These are phyloP conservation scores for Leccinum imitatum DNA, from an alignment of 768 basidiomycete genomes.

Conservation along the genomic window DNA sequence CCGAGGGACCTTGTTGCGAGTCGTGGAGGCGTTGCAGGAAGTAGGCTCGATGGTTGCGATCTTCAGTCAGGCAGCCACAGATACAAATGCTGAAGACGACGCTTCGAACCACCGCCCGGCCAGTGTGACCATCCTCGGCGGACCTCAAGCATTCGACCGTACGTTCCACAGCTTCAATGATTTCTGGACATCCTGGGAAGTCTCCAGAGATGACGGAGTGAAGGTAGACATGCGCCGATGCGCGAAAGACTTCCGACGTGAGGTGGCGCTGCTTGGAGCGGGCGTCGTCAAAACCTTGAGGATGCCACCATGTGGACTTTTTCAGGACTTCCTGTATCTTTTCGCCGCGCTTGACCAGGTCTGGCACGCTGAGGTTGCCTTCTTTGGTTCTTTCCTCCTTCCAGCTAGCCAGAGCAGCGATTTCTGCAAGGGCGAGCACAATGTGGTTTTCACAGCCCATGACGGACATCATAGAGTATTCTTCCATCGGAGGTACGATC, in stretches of 20 bases:
- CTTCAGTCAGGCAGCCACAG: conserved; percentile 66
- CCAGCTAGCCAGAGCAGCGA: conserved; percentile 63
- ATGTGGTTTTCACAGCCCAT: conserved; percentile 86
- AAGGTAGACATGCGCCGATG: conserved; percentile 72
- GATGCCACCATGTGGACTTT: conserved; percentile 16
- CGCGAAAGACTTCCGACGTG: conserved; percentile 66
- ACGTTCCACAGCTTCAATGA: conserved; percentile 51
- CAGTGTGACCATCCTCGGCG: conserved; percentile 37
- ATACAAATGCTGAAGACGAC: conserved; percentile 80
- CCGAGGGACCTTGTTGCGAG: conserved; percentile 46
- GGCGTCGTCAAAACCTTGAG: background rate
- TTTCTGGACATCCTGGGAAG: conserved; percentile 63
- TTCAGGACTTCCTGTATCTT: conserved; percentile 47
- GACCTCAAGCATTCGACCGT: conserved; percentile 48
- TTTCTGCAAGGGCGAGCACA: conserved; percentile 78
- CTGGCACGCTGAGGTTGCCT: conserved; percentile 56
- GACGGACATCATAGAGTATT: conserved; percentile 72
- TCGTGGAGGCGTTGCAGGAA: conserved; percentile 48
- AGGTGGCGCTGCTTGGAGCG: conserved; percentile 39
- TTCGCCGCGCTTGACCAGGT: conserved; percentile 54
- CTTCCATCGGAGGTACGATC: conserved; percentile 37
- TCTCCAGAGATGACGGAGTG: conserved; percentile 77
- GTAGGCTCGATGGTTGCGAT: conserved; percentile 39
- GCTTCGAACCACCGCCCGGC: conserved; percentile 64
- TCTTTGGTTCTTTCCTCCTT: conserved; percentile 43